Conservation (phyloP, 768 basidiomycete species). For the Russula virescens region DNA sequence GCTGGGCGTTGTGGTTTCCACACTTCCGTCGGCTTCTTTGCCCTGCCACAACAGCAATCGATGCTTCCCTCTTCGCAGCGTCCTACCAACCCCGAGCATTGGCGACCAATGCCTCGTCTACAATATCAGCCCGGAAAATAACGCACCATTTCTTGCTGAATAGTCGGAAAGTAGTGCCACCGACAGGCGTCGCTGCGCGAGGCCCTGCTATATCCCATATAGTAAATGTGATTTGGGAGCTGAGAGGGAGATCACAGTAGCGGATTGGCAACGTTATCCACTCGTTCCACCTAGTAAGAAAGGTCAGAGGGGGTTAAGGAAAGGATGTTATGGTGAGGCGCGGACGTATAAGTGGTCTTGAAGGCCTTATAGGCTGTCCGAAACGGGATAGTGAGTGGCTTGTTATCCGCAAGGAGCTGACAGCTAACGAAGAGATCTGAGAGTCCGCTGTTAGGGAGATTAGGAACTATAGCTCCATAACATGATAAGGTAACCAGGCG, state of each 20-base stretch:
- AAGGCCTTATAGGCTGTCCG: slow-evolving; percentile 92
- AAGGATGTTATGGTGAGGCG: not conserved
- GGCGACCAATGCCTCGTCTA: not conserved
- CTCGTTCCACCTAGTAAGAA: slow-evolving; percentile 79
- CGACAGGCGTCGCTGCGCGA: slow-evolving; percentile 72
- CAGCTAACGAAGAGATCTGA: slow-evolving; percentile 94
- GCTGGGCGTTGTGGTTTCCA: slow-evolving; percentile 80
- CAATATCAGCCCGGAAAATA: not conserved
- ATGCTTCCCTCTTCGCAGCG: slow-evolving; percentile 87
- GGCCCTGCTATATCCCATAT: slow-evolving; percentile 94
- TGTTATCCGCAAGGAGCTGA: slow-evolving; percentile 89
- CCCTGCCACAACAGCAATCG: slow-evolving; percentile 79
- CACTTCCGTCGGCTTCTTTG: slow-evolving; percentile 78
- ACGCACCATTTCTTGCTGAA: slow-evolving; percentile 91
- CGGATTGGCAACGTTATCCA: slow-evolving; percentile 88
- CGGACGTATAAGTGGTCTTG: slow-evolving; percentile 73
- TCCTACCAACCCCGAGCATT: slow-evolving; percentile 43
- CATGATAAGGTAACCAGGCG: slow-evolving; percentile 27
- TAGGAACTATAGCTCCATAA: slow-evolving; percentile 10
- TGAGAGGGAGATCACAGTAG: slow-evolving; percentile 89
- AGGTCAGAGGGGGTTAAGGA: not conserved
- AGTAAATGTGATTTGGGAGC: slow-evolving; percentile 86
- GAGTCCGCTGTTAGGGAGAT: slow-evolving; percentile 49
- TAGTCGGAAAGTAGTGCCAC: slow-evolving; percentile 83
- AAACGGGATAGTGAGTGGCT: slow-evolving; percentile 86